Evolutionary conservation across 495 filamentous ascomycete genomes (phyloP), one percentile per base, ranked within the genome.

Genomic region (Neurospora sp.): DNA sequence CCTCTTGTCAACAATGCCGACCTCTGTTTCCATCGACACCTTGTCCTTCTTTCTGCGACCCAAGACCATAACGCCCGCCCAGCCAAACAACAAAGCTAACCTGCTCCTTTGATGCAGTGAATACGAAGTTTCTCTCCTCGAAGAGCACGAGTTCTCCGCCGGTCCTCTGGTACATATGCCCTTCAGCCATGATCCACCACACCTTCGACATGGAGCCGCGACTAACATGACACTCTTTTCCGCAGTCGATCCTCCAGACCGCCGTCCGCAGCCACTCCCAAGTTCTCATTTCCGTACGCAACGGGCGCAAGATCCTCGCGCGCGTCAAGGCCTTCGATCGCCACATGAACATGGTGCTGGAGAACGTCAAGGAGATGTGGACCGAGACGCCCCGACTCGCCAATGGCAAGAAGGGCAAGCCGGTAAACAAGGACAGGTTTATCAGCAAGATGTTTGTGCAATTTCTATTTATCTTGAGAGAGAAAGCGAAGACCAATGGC

Each of bases 391-490:
- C 96, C 42, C 89, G 92, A 75, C 80, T 87, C 35, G 85, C 88
- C 16, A 87, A 86, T 48, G 93, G 93, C 37, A 92, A 92, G 84
- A 94, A 94, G 84, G 93, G 95, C 70, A 89, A 91, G 80, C 91
- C 93, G 40, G 92, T 97, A 44, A 98, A 99, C 84, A 98, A 98
- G 88, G 96, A 99, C 82, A 87, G 96, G 40, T 99, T 98, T 83
- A 94, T 98, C 77, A 97, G 93, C 87, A 99, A 99, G 86, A 94
- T 99, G 96, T 97, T 80, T 73, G 91, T 86, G 27, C 3, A 17
- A 3, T 44, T 38, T 27, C 70, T 35, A 22, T 37, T 40, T 48
- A 9, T 35, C 22, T 16, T 37, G 35, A 37, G 35, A 3, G 31
- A 45, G 59, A 7, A 48, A 14, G 5, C 8, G 2, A 40, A 17